Evolutionary conservation across 2,329 filamentous ascomycete genomes (phyloP).

Genomic region (Emergomyces africanus): DNA sequence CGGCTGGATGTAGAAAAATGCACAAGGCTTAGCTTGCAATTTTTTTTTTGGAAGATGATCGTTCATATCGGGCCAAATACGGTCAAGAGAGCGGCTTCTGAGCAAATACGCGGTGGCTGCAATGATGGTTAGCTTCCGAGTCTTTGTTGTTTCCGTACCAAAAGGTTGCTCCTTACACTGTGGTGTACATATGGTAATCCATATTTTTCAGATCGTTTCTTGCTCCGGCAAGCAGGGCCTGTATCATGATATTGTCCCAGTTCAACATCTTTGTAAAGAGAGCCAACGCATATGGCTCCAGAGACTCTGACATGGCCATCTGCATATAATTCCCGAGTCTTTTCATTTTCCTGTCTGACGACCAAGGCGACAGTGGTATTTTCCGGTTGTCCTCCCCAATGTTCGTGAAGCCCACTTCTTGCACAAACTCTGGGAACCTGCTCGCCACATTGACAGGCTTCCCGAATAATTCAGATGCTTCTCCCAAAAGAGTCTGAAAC

Average conservation of each 20-base stretch:
- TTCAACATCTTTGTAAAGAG: conserved; percentile 16
- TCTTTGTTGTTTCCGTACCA: neutral
- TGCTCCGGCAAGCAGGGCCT: conserved; percentile 3
- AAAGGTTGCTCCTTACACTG: neutral
- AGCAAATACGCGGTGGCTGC: neutral
- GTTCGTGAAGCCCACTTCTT: conserved; percentile 39
- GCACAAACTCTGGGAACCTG: conserved; percentile 28
- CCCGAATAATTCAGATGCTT: conserved; percentile 15
- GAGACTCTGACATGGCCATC: conserved; percentile 13
- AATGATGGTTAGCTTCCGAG: neutral
- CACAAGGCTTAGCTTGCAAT: neutral
- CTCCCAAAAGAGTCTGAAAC: conserved; percentile 11
- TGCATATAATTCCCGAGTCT: conserved; percentile 12
- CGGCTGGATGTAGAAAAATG: neutral
- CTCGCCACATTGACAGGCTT: conserved; percentile 18
- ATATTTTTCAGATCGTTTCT: conserved; percentile 5
- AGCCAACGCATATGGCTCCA: conserved; percentile 16
- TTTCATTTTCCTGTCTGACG: conserved; percentile 9
- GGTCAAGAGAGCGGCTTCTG: neutral
- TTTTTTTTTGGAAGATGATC: neutral
- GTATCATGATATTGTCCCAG: conserved; percentile 11
- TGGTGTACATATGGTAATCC: conserved; percentile 4
- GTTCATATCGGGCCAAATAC: neutral
- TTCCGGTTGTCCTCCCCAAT: conserved; percentile 26
- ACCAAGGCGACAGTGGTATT: conserved; percentile 33